These are phyloP conservation scores for Penicillium sp. DNA, from an alignment of 2,329 filamentous ascomycete genomes.

Conservation along the genomic window DNA sequence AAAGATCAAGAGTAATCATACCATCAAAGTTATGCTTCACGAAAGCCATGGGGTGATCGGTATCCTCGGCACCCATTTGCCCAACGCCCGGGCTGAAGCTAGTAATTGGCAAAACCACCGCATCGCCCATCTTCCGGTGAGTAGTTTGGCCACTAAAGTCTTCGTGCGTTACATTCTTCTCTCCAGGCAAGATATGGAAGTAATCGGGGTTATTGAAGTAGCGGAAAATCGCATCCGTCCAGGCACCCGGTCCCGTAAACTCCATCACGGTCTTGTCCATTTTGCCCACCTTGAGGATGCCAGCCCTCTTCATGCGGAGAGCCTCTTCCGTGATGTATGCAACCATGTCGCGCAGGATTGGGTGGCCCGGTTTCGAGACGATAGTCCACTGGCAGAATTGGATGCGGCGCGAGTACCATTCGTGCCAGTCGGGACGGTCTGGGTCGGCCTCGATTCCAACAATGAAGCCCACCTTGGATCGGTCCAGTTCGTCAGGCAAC, in stretches of 20 bases:
- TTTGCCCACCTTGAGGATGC: constrained; percentile 66
- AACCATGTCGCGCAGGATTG: constrained; percentile 86
- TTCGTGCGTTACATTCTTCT: constrained; percentile 77
- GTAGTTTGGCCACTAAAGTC: constrained; percentile 88
- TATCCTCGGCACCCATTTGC: constrained; percentile 88
- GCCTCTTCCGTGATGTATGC: constrained; percentile 84
- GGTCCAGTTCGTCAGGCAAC: constrained; percentile 80
- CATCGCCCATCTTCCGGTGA: constrained; percentile 88
- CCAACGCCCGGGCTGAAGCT: constrained; percentile 94
- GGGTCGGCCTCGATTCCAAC: constrained; percentile 97
- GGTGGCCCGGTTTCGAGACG: constrained; percentile 92
- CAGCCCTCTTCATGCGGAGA: constrained; percentile 71
- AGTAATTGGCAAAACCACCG: constrained; percentile 92
- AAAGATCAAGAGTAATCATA: constrained; percentile 43
- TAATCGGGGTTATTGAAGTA: constrained; percentile 92
- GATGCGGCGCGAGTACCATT: constrained; percentile 95
- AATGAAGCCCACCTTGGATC: constrained; percentile 80
- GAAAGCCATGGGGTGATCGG: constrained; percentile 94
- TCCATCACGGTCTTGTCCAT: constrained; percentile 81
- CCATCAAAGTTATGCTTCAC: constrained; percentile 97
- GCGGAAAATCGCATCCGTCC: constrained; percentile 90
- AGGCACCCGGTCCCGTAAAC: constrained; percentile 90
- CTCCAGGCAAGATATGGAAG: constrained; percentile 75
- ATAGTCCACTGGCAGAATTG: constrained; percentile 99
- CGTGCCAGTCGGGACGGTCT: constrained; percentile 85